Percentiles rank a stretch among this genome's conserved stretches.
These are phyloP conservation scores for Aspergillus carlsbadensis DNA, from an alignment of 495 filamentous ascomycete species.

Conservation along the genomic window DNA sequence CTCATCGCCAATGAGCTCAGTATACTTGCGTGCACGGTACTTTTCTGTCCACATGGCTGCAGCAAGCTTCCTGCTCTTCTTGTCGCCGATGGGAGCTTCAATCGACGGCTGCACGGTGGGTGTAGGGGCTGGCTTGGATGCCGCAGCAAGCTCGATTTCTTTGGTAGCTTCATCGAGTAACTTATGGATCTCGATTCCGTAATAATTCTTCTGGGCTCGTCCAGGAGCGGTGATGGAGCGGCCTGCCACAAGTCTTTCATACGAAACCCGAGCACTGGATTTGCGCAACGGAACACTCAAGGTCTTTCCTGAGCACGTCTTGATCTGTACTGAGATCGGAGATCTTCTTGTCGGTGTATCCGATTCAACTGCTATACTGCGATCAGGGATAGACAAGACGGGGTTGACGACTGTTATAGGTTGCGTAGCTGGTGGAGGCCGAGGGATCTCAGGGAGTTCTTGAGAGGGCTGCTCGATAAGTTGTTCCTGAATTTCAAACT, in stretches of 20 bases:
- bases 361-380: slow-evolving; percentile 1
- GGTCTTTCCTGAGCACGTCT: slow-evolving; percentile 65
- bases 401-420: not conserved
- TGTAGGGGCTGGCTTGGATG: slow-evolving; percentile 13
- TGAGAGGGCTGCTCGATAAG: slow-evolving; percentile 18
- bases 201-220: slow-evolving; percentile 78
- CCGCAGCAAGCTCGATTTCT: slow-evolving; percentile 40
- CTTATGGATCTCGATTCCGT: slow-evolving; percentile 85
- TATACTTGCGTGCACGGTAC: slow-evolving; percentile 88
- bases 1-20: slow-evolving; percentile 91
- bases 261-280: slow-evolving; percentile 50
- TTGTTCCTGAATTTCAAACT: slow-evolving; percentile 38
- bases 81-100: slow-evolving; percentile 35
- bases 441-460: slow-evolving; percentile 14
- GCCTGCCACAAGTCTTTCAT: slow-evolving; percentile 65
- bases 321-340: slow-evolving; percentile 45
- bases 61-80: slow-evolving; percentile 32
- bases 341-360: slow-evolving; percentile 15
- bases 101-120: slow-evolving; percentile 35
- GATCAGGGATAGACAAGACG: slow-evolving; percentile 7
- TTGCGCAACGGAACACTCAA: slow-evolving; percentile 55
- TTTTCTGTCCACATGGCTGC: slow-evolving; percentile 80
- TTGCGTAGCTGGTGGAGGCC: not conserved
- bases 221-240: slow-evolving; percentile 67
- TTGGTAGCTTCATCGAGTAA: slow-evolving; percentile 68